A percentile compares a stretch with the other conserved stretches of the same genome.
phyloP scores from a whole-genome alignment of 768 basidiomycete genomes.

The Coprinellus micaceus region DNA sequence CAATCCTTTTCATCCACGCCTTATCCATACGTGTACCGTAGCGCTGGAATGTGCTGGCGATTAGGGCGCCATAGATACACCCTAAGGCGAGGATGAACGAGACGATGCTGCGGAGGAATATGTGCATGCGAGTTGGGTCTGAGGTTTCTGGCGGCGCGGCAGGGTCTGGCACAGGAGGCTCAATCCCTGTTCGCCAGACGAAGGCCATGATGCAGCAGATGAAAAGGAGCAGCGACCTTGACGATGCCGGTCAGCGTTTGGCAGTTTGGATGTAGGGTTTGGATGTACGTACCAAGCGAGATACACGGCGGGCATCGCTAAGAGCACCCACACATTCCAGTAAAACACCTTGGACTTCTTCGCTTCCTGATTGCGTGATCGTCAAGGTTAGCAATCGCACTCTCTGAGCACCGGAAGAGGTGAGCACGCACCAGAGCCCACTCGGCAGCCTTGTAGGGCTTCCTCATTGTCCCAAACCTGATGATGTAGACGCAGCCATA shows the following conservation, averaged over 20 bases:
- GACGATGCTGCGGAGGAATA: conserved; percentile 42
- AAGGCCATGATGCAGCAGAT: conserved; percentile 54
- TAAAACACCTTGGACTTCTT: conserved; percentile 28
- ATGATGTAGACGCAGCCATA: conserved; percentile 62
- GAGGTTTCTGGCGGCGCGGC: background rate
- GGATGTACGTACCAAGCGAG: conserved; percentile 46
- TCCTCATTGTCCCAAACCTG: conserved; percentile 59
- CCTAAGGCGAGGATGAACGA: conserved; percentile 49
- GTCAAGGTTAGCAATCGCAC: background rate
- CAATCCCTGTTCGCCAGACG: conserved; percentile 50
- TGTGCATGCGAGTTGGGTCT: background rate
- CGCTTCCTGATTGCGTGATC: conserved; percentile 43
- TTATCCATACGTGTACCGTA: conserved; percentile 40
- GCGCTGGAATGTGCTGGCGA: conserved; percentile 46
- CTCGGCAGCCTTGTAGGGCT: conserved; percentile 41
- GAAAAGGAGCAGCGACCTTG: conserved; percentile 60
- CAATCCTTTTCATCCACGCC: conserved; percentile 22
- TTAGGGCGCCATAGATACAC: conserved; percentile 47
- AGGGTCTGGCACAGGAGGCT: background rate
- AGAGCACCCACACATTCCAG: conserved; percentile 69
- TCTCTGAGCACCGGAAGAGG: background rate
- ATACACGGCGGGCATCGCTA: conserved; percentile 63
- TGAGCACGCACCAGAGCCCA: conserved; percentile 7
- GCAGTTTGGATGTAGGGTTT: background rate
- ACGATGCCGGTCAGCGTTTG: too few relatives aligned